A percentile compares a stretch with the other conserved stretches of the same genome.
Conservation (phyloP, 495 filamentous ascomycete genomes). For the Terfezia boudieri region DNA sequence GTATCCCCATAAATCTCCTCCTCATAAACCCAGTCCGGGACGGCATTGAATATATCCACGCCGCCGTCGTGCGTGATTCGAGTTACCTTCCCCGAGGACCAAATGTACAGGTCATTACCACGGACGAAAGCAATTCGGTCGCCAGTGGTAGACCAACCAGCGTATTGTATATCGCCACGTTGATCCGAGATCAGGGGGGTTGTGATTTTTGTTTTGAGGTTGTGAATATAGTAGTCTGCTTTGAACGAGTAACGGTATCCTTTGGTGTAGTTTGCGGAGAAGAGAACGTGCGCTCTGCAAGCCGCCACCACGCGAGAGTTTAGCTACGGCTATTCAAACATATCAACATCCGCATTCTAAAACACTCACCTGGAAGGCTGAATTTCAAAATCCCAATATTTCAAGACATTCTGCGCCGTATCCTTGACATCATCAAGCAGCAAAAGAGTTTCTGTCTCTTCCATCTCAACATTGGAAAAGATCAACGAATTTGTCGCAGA, state of each 20-base stretch:
- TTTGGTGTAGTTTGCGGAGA: slow-evolving; percentile 32
- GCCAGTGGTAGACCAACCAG: slow-evolving; percentile 26
- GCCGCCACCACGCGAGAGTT: background rate
- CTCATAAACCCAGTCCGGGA: slow-evolving; percentile 42
- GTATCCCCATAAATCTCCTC: slow-evolving; percentile 33
- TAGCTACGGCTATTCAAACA: slow-evolving; percentile 5
- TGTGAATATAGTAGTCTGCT: slow-evolving; percentile 32
- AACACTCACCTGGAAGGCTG: slow-evolving; percentile 14
- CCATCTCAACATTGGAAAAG: slow-evolving; percentile 28
- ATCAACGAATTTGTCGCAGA: slow-evolving; percentile 21
- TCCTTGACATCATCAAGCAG: slow-evolving; percentile 13
- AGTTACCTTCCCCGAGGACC: slow-evolving; percentile 24
- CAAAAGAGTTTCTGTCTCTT: slow-evolving; percentile 27
- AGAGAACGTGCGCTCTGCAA: slow-evolving; percentile 27
- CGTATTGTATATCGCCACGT: slow-evolving; percentile 33
- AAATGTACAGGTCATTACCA: slow-evolving; percentile 34
- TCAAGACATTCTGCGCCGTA: background rate
- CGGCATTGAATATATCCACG: slow-evolving; percentile 32
- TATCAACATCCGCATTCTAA: background rate
- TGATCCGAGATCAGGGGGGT: slow-evolving; percentile 27
- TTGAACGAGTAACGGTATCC: slow-evolving; percentile 36
- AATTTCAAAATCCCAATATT: slow-evolving; percentile 22
- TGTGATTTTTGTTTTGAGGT: slow-evolving; percentile 25
- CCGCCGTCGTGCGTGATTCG: slow-evolving; percentile 33
- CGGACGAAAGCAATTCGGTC: slow-evolving; percentile 33